Base-by-base conservation (phyloP, 768 basidiomycete genomes). In the Pluteus cervinus region DNA sequence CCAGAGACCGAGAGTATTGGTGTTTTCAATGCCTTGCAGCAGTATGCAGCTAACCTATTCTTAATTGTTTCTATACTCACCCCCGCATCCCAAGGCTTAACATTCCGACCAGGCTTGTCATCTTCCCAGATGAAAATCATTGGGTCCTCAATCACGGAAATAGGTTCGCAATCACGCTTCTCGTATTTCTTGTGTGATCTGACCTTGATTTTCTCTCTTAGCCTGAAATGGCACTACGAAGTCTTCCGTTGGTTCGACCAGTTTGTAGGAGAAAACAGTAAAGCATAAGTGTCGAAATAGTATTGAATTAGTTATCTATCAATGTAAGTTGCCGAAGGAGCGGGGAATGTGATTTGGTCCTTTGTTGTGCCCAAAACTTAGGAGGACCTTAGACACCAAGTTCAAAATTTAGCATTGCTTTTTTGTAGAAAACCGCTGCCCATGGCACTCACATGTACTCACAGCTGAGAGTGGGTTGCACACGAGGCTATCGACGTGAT, bases 191-290 rank as follows among this genome's bases (percentile, higher is more conserved):
- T 31, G 20, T 7, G 15, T n/a, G 7, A 43, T 33, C 6, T 16
- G 4, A 4, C 20, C 23, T 29, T 36, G 17, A 21, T 37, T 25
- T 25, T 17, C 25, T 14, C 26, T 34, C 37, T 23, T 50, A 86
- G 87, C 53, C 62, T 94, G 56, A 90, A 91, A 56, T 98, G 94
- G 94, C 89, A 97, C 61, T 69, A 85, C 46, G 94, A 99, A 56
- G 84, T 98, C 9, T 83, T 99, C 63, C 71, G 76, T 42, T 98
- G 90, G 90, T 82, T 96, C 44, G 76, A 83, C 40, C 59, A 76
- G 51, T 86, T 71, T 48, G 67, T 82, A 9, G 79, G 75, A 11
- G 52, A 65, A 33, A 34, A 21, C n/a, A n/a, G n/a, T n/a, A 22
- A 20, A 7, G 10, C 8, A 9, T 22, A 5, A 22, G 34, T 8